Conservation (phyloP, 345 rosid species). For the Populus euphratica region DNA sequence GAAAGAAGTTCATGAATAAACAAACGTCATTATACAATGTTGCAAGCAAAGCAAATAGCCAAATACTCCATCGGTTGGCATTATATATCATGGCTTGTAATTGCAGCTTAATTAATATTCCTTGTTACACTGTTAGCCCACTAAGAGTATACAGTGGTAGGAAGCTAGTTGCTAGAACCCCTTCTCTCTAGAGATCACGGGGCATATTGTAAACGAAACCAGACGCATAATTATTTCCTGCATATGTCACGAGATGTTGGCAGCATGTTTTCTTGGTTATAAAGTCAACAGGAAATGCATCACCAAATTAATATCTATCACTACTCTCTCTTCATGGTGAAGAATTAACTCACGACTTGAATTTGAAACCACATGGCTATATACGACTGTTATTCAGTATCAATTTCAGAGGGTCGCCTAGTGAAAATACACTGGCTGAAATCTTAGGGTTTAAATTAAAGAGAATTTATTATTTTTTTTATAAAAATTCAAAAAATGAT, state of each 20-base stretch:
- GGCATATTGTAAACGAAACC: too few relatives aligned
- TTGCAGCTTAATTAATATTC: background rate
- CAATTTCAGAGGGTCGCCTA: too few relatives aligned
- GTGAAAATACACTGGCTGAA: too few relatives aligned
- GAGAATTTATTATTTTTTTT: too few relatives aligned
- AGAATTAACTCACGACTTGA: background rate
- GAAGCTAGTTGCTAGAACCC: background rate
- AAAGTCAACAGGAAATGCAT: background rate
- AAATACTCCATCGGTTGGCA: background rate
- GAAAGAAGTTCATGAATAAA: background rate
- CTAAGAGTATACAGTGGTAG: background rate
- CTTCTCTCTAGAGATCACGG: background rate
- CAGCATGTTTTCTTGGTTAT: background rate
- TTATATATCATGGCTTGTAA: background rate
- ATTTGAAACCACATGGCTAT: background rate
- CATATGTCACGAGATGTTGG: background rate
- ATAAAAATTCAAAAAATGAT: too few relatives aligned
- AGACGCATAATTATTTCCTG: background rate
- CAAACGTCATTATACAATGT: background rate
- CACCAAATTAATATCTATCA: too few relatives aligned
- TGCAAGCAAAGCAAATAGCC: background rate
- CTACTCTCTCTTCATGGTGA: background rate
- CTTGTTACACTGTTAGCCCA: background rate
- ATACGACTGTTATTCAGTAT: background rate
- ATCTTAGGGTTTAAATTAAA: too few relatives aligned